Evolutionary conservation across 768 basidiomycete species (phyloP), one percentile per base, ranked within the genome.

Genomic region (Pulveroboletus sp.): DNA sequence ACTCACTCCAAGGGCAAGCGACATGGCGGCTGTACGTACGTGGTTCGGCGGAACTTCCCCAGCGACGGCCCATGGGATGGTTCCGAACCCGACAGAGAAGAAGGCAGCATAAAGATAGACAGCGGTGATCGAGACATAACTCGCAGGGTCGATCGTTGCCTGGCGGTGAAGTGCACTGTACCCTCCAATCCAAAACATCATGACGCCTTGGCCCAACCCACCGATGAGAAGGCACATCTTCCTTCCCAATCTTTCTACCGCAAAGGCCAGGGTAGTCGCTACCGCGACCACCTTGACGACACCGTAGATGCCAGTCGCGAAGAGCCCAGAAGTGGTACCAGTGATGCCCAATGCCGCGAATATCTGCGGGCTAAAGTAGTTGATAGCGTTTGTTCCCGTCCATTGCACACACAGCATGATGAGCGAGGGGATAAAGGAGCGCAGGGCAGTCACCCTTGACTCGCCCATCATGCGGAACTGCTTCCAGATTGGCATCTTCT

Each of bases 371-470:
- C 74, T 74, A 51, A 73, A 81, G 55, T 81, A 81, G 57, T 78
- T 78, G 57, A 80, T 76, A 3, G 77, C 71, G 53, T 80, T 80
- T 11, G 76, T 76, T 12, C 79, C 79, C 0, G 75, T 79, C 72
- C 76, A 77, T 60, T 80, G 71, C 36, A 66, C 64, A 59, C 72
- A 74, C 52, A 76, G 67, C 72, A 78, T 77, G 51, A 76, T 66
- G 24, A 77, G 55, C 1, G 74, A 69, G 5, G 76, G 75, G 17
- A 77, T 76, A 43, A 74, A 69, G 18, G 70, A 74, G 30, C 74
- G 67, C n/a, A 77, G 50, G 0, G 71, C 70, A n/a, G 71, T 75
- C 3, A 59, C 49, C n/a, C 64, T 68, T 6, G 71, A 74, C 50
- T 75, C 74, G 40, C 70, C 72, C 73, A 79, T 77, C 52, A 66